Base-by-base conservation (phyloP, 2,329 filamentous ascomycete genomes). In the Dactylonectria estremocensis region DNA sequence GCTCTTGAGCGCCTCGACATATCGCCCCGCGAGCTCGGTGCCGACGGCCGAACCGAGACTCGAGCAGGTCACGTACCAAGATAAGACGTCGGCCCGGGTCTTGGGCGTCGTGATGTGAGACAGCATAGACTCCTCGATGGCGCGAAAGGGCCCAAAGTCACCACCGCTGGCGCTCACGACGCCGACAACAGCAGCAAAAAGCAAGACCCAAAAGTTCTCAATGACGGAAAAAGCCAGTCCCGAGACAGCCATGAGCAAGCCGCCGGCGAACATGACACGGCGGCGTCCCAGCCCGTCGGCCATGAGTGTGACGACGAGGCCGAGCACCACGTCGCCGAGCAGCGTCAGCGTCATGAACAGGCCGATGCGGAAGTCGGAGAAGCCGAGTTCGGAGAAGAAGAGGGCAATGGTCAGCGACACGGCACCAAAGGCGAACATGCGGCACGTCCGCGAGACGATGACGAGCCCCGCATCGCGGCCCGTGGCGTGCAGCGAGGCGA, bases 111-210 rank as follows among this genome's bases (percentile, higher is more conserved):
- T 91, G 50, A 92, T 81, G 74, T 91, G 88, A 5, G 89, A 88
- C 8, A 92, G 76, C 37, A 87, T 89, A 0, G 87, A 89, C 81
- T 92, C 90, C 75, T 92, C 91, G 35, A 93, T 88, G 3, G 89
- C 89, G 43, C 90, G 83, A 71, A 92, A 92, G 0, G 91, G 90
- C 0, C 90, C 91, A 74, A 92, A 91, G 70, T 92, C 91, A 16
- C 89, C 87, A 7, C 90, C 90, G 2, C 82, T 90, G 0, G 89
- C 86, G 76, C 87, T 90, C 59, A 91, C 86, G 4, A 91, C 88
- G 2, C 90, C 89, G 3, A 90, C 79, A 3, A 91, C 83, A 1
- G 89, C 88, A 0, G 89, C 89, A 0, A 83, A 70, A 3, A 91
- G 77, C 6, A 91, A 78, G 14, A 89, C 78, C 88, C 89, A 91